Conservation (phyloP, 768 basidiomycete genomes). For the Amanita rimosa region DNA sequence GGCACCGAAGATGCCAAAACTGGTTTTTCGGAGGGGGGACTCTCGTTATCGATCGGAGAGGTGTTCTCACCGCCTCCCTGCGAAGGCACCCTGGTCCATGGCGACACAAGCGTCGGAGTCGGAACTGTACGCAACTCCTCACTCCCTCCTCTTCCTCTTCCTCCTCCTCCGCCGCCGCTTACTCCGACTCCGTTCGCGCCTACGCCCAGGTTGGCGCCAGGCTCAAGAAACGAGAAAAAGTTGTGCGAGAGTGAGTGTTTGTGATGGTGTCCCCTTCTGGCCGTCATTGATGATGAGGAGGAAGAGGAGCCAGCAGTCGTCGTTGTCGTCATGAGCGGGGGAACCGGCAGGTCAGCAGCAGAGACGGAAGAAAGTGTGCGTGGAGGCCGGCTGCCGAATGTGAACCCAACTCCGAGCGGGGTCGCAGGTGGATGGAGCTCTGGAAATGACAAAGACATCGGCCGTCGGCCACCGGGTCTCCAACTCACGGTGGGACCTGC, state of each 20-base stretch:
- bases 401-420: conserved; percentile 45
- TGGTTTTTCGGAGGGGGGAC: too few species aligned
- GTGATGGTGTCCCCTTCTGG: conserved; percentile 74
- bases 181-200: not conserved
- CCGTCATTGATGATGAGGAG: conserved; percentile 22
- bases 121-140: conserved; percentile 39
- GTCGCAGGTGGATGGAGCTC: conserved; percentile 12
- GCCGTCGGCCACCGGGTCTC: not conserved
- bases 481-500: conserved; percentile 25
- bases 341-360: conserved; percentile 7
- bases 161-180: too few species aligned
- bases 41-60: not conserved
- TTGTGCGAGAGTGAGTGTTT: conserved; percentile 92
- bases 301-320: conserved; percentile 12
- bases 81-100: conserved; percentile 43
- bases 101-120: conserved; percentile 50
- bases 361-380: not conserved
- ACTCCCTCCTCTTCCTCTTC: not conserved
- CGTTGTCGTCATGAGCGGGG: conserved; percentile 18
- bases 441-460: not conserved
- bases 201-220: conserved; percentile 24
- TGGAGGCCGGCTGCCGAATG: conserved; percentile 48
- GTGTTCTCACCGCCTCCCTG: conserved; percentile 16
- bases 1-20: not conserved
- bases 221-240: conserved; percentile 93